Evolutionary conservation across 2,329 filamentous ascomycete species (phyloP).

Genomic region (Helotiales sp.): DNA sequence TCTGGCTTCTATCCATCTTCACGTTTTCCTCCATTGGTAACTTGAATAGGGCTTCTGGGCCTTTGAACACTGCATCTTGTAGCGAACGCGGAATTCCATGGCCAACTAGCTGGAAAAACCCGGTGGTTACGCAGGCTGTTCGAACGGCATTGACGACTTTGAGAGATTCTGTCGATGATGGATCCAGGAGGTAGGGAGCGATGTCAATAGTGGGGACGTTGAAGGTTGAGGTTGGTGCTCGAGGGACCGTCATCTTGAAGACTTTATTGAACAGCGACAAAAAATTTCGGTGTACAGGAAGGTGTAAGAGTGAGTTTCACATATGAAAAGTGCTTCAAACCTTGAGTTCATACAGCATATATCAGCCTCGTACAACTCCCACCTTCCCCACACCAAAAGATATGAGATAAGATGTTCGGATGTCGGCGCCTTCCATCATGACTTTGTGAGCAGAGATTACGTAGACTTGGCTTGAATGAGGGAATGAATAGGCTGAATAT

Average conservation of each 20-base stretch:
- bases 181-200: slow-evolving; percentile 28
- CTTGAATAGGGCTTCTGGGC: slow-evolving; percentile 52
- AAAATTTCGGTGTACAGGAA: not conserved
- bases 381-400: slow-evolving; percentile 20
- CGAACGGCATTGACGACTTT: slow-evolving; percentile 46
- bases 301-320: not conserved
- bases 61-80: slow-evolving; percentile 48
- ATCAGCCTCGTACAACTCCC: slow-evolving; percentile 11
- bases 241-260: not conserved
- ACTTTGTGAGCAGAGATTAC: not conserved
- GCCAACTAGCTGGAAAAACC: slow-evolving; percentile 58
- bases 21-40: slow-evolving; percentile 53
- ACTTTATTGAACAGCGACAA: not conserved
- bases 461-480: not conserved
- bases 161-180: slow-evolving; percentile 22
- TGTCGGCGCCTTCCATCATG: slow-evolving; percentile 17
- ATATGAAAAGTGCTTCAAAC: not conserved
- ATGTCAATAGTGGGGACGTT: slow-evolving; percentile 35
- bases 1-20: slow-evolving; percentile 46
- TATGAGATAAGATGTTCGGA: slow-evolving; percentile 25
- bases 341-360: not conserved
- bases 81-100: slow-evolving; percentile 50
- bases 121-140: slow-evolving; percentile 51
- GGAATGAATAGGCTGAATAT: not conserved
- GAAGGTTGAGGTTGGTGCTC: slow-evolving; percentile 7